Evolutionary conservation across 2,329 filamentous ascomycete species (phyloP), one percentile per base, ranked within the genome.

Genomic region (Thermoascus crustaceus): DNA sequence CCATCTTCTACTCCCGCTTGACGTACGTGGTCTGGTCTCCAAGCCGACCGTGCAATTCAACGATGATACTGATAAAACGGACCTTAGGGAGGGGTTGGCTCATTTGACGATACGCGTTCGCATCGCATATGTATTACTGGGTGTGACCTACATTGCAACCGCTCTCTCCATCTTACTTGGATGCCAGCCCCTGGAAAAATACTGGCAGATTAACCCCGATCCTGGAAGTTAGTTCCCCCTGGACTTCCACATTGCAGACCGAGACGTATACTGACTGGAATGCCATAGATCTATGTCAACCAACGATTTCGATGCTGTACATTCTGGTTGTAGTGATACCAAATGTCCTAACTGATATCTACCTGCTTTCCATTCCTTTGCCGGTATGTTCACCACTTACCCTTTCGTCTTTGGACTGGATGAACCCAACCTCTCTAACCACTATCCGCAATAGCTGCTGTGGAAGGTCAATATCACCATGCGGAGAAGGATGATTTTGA

Each of bases 171-270:
- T 76, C 9, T 55, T 74, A 4, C 50, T 71, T 1, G 63, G 65
- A n/a, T 78, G 75, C 45, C 62, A 63, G 7, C 73, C 73, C 0
- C 66, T 77, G 32, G 45, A 58, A 22, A 61, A 60, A n/a, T 70
- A 72, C 47, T 78, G 74, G 73, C 73, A 78, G 47, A 74, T 78
- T 27, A 58, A 64, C 32, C 75, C 75, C 0, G 59, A 78, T 21
- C 74, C 74, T 0, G 72, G 73, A 13, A 65, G 71, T 73, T 46
- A 54, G 69, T 60, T 8, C 3, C 6, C 7, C 7, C 8, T 3
- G 4, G 5, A 21, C 14, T 13, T 20, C n/a, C 33, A n/a, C n/a
- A n/a, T 30, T 19, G 37, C 11, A 32, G 10, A 10, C 4, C 27
- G 2, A 4, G 13, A 10, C 3, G 4, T 22, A 29, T 13, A 20